Evolutionary conservation across 495 filamentous ascomycete genomes (phyloP), one percentile per base, ranked within the genome.

Genomic region (Penicillium lagena): DNA sequence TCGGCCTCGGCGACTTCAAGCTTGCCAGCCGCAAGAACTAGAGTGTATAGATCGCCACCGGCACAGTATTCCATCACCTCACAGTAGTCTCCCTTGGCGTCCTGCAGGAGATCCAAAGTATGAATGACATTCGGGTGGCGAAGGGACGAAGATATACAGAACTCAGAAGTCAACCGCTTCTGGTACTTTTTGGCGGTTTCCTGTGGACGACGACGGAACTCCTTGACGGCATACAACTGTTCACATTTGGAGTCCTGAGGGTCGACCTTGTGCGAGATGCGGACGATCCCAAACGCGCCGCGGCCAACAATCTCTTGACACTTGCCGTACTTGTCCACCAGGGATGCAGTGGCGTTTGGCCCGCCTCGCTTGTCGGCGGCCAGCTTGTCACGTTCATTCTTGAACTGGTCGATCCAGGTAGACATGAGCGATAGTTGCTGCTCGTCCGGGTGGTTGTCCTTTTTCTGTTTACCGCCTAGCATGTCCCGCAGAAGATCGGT

Each of bases 51-150:
- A 67, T 99, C 93, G 31, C 93, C 93, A 42, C 93, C 93, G 29
- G 90, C 89, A 59, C 94, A 97, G 64, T 90, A 99, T 65, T 99
- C 93, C 93, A 99, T 99, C 28, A 97, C 93, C 66, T 99, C 93
- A 71, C 93, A 99, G 68, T 93, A 97, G 63, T 96, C 90, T 46
- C 94, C 93, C 66, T 97, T 99, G 42, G 90, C 81, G 60, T 97
- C 93, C 66, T 94, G 86, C 27, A 99, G 70, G 12, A 99, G 80
- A 59, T 99, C 93, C 31, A 99, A 78, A 0, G 93, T 97, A 68
- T 96, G 91, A 55, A 99, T 99, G 53, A 99, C 89, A 62, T 99
- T 99, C 9, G 91, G 93, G 59, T 99, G 93, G 37, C 89, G 87
- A 13, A 99, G 76, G 13, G 90, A 94, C 0, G 93, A 96, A 2